Conservation (phyloP, 306 rosid species). For the Casuarina equisetifolia region DNA sequence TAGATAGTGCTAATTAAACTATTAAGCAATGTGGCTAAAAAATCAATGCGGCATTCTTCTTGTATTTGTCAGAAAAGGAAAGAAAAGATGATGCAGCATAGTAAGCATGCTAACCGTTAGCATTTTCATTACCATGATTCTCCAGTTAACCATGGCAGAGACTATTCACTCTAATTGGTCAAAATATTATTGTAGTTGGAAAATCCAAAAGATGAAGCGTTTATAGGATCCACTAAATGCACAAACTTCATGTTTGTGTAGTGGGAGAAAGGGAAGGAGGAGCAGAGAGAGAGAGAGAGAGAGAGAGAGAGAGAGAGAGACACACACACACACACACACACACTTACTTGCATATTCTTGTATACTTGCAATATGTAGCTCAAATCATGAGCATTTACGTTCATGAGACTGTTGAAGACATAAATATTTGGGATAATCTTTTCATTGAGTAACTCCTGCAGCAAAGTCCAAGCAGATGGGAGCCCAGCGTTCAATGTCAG, state of each 20-base stretch:
- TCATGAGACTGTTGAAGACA: constrained; percentile 96
- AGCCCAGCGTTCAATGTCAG: not conserved
- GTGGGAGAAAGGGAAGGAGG: not conserved
- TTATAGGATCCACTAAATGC: not conserved
- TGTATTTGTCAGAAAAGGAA: not conserved
- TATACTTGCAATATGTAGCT: constrained; percentile 63
- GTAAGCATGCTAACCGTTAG: not conserved
- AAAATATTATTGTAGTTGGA: not conserved
- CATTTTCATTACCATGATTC: not conserved
- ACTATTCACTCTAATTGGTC: not conserved
- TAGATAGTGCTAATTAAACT: not conserved
- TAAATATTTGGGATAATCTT: constrained; percentile 81
- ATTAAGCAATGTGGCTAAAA: not conserved
- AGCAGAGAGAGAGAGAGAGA: constrained; percentile 15
- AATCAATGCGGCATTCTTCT: not conserved
- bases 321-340: too few relatives aligned
- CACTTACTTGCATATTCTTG: constrained; percentile 68
- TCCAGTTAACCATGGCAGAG: not conserved
- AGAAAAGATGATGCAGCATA: not conserved
- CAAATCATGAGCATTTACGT: constrained; percentile 79
- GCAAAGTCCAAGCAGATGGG: constrained; percentile 30
- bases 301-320: not conserved
- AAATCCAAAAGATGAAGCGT: not conserved
- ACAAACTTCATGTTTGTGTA: constrained; percentile 13
- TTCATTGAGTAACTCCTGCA: constrained; percentile 80